Evolutionary conservation across 1,284 basidiomycete species (phyloP).

Genomic region (Pyrrhoderma noxium): DNA sequence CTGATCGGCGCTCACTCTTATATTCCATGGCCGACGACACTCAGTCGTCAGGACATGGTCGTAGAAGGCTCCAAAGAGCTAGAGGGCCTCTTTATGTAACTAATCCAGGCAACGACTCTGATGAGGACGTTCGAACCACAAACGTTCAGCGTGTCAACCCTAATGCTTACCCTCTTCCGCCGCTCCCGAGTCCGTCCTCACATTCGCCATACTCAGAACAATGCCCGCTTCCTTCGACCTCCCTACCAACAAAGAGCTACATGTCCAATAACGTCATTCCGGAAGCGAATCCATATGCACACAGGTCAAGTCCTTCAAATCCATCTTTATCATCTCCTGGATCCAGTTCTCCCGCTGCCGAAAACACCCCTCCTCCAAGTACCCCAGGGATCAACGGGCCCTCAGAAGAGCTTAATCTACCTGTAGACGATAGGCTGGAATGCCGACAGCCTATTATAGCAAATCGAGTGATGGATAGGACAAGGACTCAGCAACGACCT

Average conservation of each 20-base stretch:
- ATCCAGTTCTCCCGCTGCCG: conserved; percentile 52
- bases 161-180: conserved; percentile 4
- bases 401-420: conserved; percentile 32
- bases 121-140: conserved; percentile 13
- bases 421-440: conserved; percentile 28
- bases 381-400: conserved; percentile 48
- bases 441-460: conserved; percentile 9
- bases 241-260: conserved; percentile 10
- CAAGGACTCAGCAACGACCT: conserved; percentile 5
- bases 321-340: conserved; percentile 51
- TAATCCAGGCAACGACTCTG: conserved; percentile 19
- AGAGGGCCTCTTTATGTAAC: conserved; percentile 16
- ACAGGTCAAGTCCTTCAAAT: conserved; percentile 32
- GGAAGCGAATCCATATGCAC: neutral
- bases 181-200: conserved; percentile 14
- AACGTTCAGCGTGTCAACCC: neutral
- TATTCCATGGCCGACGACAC: conserved; percentile 1
- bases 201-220: conserved; percentile 17
- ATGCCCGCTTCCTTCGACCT: conserved; percentile 11
- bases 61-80: conserved; percentile 2
- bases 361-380: conserved; percentile 55
- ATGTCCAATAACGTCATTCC: conserved; percentile 11
- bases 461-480: conserved; percentile 15
- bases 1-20: too few relatives aligned
- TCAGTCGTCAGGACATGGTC: conserved; percentile 9